Percentiles rank a stretch among this genome's conserved stretches.
These are phyloP conservation scores for Backusella morwellensis DNA, from an alignment of 192 early-diverging fungal species.

Conservation along the genomic window DNA sequence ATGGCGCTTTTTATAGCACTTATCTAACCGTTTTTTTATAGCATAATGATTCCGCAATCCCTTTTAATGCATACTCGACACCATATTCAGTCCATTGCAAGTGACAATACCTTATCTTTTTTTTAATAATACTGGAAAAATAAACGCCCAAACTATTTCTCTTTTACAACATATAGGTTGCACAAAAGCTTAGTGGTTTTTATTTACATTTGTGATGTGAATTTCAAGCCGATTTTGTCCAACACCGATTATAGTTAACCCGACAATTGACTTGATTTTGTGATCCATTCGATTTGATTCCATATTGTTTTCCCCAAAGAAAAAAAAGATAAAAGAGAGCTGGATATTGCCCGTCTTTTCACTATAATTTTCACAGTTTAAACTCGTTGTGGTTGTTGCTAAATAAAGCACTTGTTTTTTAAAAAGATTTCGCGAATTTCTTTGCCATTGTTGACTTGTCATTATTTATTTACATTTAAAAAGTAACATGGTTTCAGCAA, in stretches of 20 bases:
- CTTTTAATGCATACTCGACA: neutral
- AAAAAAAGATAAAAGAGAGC: neutral
- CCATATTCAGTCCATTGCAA: neutral
- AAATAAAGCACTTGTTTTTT: neutral
- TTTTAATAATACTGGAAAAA: neutral
- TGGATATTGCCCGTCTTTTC: neutral
- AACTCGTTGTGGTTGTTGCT: neutral
- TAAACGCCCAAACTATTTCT: neutral
- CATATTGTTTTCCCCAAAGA: neutral
- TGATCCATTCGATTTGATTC: neutral
- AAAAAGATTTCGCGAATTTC: neutral
- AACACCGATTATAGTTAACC: neutral
- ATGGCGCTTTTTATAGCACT: neutral
- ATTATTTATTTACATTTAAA: neutral
- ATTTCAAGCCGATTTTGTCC: slow-evolving; percentile 4
- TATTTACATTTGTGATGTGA: neutral
- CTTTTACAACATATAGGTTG: neutral
- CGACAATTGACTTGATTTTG: neutral
- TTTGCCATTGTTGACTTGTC: neutral
- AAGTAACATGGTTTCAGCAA: neutral
- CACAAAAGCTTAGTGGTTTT: neutral
- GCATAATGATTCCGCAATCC: neutral
- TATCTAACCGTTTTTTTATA: too few relatives aligned
- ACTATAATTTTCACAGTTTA: neutral
- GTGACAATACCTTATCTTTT: neutral